Evolutionary conservation across 73 alveolate genomes (phyloP), one percentile per base, ranked within the genome.

Genomic region (Breviolum minutum): DNA sequence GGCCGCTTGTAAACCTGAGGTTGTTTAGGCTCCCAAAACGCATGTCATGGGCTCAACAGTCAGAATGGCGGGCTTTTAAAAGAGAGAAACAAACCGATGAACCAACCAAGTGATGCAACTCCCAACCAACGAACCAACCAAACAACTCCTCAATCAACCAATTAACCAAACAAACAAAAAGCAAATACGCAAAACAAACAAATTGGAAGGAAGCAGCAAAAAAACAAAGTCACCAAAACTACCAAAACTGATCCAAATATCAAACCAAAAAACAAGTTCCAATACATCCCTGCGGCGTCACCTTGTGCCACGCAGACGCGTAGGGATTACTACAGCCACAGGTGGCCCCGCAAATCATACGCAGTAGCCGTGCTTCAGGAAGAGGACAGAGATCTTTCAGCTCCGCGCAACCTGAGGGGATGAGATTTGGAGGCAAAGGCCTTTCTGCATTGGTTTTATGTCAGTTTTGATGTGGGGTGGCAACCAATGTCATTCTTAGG

Each of bases 271-370:
- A 63, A 29, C 94, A 86, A n/a, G 94, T 32, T 26, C 80, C 64
- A 22, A 86, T 7, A 29, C 94, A 86, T 63, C 94, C 94, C 30
- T 63, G 81, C 80, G 94, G 0, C 14, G 29, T 54, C 80, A 86
- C 94, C 63, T 63, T 86, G 40, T 86, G 94, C 94, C 94, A 86
- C 5, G 62, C 64, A 16, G 94, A 86, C 54, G 94, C 79, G n/a
- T n/a, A 60, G n/a, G 98, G 98, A 60, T 74, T 60, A 6, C 80
- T 61, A 80, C 98, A 92, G n/a, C 98, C 91, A 54, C 98, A 92
- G 30, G 98, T 92, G 24, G n/a, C 68, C 16, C 98, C 98, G 68
- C 98, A 92, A 24, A 60, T 66, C 98, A 92, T 73, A 6, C 98
- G 98, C 82, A 92, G 62, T 80, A 92, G 26, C 48, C 98, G 98